These are phyloP conservation scores for Lasiodiplodia citricola DNA, from an alignment of 2,329 filamentous ascomycete genomes.

Conservation along the genomic window DNA sequence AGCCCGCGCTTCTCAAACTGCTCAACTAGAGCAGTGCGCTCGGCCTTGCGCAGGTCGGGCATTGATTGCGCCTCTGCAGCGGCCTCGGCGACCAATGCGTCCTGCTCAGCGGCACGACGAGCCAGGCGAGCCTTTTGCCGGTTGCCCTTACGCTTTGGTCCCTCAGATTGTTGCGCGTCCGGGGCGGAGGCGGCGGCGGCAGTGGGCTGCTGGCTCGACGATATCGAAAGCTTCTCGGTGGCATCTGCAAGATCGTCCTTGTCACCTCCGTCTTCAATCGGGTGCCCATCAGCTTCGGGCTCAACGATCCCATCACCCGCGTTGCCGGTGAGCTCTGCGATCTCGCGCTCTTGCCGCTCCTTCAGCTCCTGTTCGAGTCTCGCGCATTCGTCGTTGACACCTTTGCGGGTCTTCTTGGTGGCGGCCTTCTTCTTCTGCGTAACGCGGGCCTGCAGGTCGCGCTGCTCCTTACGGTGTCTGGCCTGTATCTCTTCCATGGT, in stretches of 20 bases:
- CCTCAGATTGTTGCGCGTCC: conserved; percentile 25
- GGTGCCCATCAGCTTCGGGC: not conserved
- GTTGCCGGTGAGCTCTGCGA: conserved; percentile 48
- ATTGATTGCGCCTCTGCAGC: conserved; percentile 69
- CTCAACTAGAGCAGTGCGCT: conserved; percentile 65
- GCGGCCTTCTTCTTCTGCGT: conserved; percentile 97
- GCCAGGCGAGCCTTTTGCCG: conserved; percentile 90
- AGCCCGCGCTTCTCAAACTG: conserved; percentile 69
- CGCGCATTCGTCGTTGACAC: conserved; percentile 67
- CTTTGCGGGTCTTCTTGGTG: conserved; percentile 75
- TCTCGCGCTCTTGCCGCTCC: conserved; percentile 59
- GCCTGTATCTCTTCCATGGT: conserved; percentile 75
- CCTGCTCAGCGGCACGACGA: conserved; percentile 83
- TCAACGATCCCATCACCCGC: conserved; percentile 38
- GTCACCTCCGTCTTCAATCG: conserved; percentile 14
- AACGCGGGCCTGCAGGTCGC: conserved; percentile 81
- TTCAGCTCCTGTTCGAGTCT: conserved; percentile 61
- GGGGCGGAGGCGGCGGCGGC: not conserved
- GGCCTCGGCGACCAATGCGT: conserved; percentile 70
- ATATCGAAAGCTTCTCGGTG: conserved; percentile 31
- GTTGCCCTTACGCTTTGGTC: conserved; percentile 74
- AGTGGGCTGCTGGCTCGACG: conserved; percentile 16
- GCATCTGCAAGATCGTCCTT: conserved; percentile 26
- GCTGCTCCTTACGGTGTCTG: conserved; percentile 85
- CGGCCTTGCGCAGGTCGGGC: conserved; percentile 45